A percentile compares a stretch with the other conserved stretches of the same genome.
Conservation (phyloP, 106 monocot genomes). For the Dendrobium chrysotoxum region DNA sequence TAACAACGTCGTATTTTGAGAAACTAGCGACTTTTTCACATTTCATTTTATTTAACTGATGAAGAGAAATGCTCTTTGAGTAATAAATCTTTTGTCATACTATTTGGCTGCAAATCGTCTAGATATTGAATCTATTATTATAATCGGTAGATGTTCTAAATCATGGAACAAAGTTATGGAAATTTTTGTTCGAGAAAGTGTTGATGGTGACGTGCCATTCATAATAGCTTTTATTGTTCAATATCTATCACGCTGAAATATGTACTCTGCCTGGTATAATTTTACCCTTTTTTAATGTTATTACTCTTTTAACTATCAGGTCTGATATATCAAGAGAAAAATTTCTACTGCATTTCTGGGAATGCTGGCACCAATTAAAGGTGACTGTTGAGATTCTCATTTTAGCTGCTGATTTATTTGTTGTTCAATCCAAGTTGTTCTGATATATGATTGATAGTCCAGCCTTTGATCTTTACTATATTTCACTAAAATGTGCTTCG, state of each 20-base stretch:
- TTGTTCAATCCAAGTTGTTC: neutral
- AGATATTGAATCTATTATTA: neutral
- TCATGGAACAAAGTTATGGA: neutral
- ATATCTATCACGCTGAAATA: neutral
- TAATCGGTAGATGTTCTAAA: neutral
- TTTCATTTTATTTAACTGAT: neutral
- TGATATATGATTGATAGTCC: neutral
- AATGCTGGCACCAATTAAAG: constrained; percentile 71
- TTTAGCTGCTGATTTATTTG: constrained; percentile 1
- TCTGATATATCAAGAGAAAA: constrained; percentile 58
- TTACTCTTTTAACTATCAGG: constrained; percentile 24
- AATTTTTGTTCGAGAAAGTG: neutral
- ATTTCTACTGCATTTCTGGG: constrained; percentile 73
- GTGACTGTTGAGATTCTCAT: constrained; percentile 17
- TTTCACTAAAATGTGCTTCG: neutral
- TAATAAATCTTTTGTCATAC: neutral
- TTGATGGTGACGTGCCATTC: neutral
- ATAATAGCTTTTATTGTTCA: neutral
- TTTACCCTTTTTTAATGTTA: constrained; percentile 2
- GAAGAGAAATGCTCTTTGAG: neutral
- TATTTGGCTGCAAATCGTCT: neutral
- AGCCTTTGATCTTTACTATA: neutral
- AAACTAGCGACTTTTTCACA: neutral
- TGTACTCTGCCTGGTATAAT: neutral
- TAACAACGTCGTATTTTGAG: neutral